Percentiles rank a stretch among this genome's conserved stretches.
Conservation (phyloP, 2,329 filamentous ascomycete genomes). For the Chaetomiaceae sp. region DNA sequence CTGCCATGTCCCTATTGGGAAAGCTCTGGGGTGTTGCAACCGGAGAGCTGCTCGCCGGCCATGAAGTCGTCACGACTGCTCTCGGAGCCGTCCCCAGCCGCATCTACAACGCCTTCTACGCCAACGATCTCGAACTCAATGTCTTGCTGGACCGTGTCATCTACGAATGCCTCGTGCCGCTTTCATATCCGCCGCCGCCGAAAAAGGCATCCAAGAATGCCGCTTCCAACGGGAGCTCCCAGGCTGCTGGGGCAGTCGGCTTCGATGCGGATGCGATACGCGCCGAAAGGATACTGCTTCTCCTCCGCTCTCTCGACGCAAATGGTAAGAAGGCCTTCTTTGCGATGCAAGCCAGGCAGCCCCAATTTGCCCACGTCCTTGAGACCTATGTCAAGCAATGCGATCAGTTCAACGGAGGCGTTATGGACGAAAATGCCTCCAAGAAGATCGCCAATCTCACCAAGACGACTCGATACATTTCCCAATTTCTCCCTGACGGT, state of each 20-base stretch:
- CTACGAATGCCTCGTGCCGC: conserved; percentile 82
- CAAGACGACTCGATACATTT: conserved; percentile 67
- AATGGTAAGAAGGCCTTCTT: conserved; percentile 85
- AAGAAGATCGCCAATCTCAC: conserved; percentile 67
- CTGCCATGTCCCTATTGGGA: conserved; percentile 79
- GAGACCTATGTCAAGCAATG: conserved; percentile 76
- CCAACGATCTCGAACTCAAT: conserved; percentile 83
- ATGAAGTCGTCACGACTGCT: conserved; percentile 70
- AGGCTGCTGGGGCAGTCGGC: conserved; percentile 42
- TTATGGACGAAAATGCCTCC: conserved; percentile 68
- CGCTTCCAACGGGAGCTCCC: conserved; percentile 54
- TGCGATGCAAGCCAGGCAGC: conserved; percentile 74
- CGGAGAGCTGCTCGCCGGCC: conserved; percentile 78
- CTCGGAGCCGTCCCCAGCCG: conserved; percentile 77
- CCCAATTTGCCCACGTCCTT: conserved; percentile 67
- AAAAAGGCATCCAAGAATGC: conserved; percentile 61
- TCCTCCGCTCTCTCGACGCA: conserved; percentile 72
- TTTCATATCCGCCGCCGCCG: conserved; percentile 71
- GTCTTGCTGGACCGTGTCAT: conserved; percentile 77
- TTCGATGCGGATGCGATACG: conserved; percentile 72
- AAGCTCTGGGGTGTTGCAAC: conserved; percentile 92
- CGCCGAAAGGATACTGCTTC: conserved; percentile 75
- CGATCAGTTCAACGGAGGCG: conserved; percentile 84
- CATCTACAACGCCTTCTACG: conserved; percentile 84
- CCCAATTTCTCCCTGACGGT: conserved; percentile 71